These are phyloP conservation scores for Syncephalastrum monosporum DNA, from an alignment of 371 early-diverging fungal genomes.

Conservation along the genomic window DNA sequence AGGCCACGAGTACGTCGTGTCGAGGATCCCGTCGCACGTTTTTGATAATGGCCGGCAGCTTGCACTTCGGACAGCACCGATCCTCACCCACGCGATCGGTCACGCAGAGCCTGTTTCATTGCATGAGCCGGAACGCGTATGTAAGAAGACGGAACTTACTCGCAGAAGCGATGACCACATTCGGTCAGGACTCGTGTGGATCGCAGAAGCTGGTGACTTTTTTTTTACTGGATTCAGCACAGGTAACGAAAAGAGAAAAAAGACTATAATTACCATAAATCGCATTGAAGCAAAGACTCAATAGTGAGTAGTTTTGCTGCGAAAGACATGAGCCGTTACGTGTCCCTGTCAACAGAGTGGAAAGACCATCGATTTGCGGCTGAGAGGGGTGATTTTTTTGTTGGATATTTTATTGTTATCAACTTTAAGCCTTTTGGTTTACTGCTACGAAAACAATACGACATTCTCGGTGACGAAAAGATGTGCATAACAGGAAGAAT, in stretches of 20 bases:
- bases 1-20: conserved; percentile 25
- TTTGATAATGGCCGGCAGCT: conserved; percentile 22
- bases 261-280: conserved; percentile 13
- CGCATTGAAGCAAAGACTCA: conserved; percentile 15
- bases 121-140: conserved; percentile 3
- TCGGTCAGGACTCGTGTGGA: conserved; percentile 16
- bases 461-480: neutral
- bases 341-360: neutral
- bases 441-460: neutral
- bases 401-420: too few relatives aligned
- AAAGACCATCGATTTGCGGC: neutral
- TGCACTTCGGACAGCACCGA: conserved; percentile 21
- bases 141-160: conserved; percentile 6
- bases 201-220: conserved; percentile 13
- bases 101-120: conserved; percentile 17
- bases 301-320: conserved; percentile 12
- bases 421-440: neutral
- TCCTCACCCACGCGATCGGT: conserved; percentile 13
- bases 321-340: conserved; percentile 6
- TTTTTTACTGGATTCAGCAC: neutral
- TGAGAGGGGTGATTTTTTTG: neutral
- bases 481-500: neutral
- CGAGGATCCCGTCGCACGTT: conserved; percentile 23
- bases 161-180: conserved; percentile 34
- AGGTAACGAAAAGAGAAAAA: neutral